These are phyloP conservation scores for Beauveria medogensis DNA, from an alignment of 2,329 filamentous ascomycete genomes.

Conservation along the genomic window DNA sequence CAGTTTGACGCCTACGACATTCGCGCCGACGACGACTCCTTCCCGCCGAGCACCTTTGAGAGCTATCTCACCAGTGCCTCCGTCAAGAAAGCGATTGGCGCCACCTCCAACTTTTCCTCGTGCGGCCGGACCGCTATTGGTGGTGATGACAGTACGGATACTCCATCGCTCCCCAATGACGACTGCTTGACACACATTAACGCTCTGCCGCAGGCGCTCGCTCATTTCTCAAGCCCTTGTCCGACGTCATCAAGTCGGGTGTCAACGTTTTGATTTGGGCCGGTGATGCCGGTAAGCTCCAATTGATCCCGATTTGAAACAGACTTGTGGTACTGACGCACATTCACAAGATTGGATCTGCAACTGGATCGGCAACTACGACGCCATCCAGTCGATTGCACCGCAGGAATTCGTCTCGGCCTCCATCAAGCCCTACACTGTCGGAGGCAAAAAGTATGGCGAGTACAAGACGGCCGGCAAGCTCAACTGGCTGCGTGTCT, in stretches of 20 bases:
- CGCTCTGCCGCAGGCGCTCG: constrained; percentile 25
- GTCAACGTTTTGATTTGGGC: constrained; percentile 46
- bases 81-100: constrained; percentile 37
- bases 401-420: constrained; percentile 35
- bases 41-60: constrained; percentile 32
- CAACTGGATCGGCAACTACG: constrained; percentile 47
- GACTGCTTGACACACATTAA: background rate
- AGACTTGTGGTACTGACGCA: background rate
- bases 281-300: constrained; percentile 36
- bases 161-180: background rate
- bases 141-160: background rate
- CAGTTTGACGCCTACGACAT: constrained; percentile 42
- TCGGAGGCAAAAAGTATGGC: constrained; percentile 38
- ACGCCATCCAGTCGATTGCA: constrained; percentile 36
- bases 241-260: constrained; percentile 37
- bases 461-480: constrained; percentile 43
- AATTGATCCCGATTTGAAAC: background rate
- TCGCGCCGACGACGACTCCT: constrained; percentile 28
- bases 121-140: constrained; percentile 1
- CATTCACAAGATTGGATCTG: constrained; percentile 41
- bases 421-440: constrained; percentile 34
- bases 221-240: constrained; percentile 36
- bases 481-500: constrained; percentile 41
- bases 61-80: constrained; percentile 29
- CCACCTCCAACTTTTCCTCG: constrained; percentile 15